Evolutionary conservation across 176 grass and related monocot species (phyloP).

Genomic region (Ampelocalamus luodianensis): DNA sequence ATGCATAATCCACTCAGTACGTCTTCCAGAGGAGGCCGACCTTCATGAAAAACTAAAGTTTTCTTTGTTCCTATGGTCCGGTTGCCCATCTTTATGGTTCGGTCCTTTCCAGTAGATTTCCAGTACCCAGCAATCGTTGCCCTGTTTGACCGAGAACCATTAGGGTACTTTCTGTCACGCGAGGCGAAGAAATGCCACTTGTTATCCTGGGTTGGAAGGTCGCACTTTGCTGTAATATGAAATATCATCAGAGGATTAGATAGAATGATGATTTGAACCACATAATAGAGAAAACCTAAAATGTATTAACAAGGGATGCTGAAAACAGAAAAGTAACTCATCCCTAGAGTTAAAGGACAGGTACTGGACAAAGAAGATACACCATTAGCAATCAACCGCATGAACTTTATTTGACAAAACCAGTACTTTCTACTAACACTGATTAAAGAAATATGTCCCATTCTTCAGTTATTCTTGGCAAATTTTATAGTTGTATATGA

Average conservation of each 20-base stretch:
- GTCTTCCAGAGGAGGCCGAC: slow-evolving; percentile 72
- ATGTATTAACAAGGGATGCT: not conserved
- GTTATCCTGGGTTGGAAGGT: slow-evolving; percentile 62
- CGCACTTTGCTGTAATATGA: slow-evolving; percentile 64
- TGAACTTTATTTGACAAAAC: slow-evolving; percentile 21
- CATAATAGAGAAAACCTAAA: not conserved
- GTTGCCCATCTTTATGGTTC: slow-evolving; percentile 60
- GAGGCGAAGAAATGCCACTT: slow-evolving; percentile 94
- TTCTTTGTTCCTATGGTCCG: slow-evolving; percentile 83
- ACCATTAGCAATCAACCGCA: slow-evolving; percentile 12
- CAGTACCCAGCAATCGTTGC: slow-evolving; percentile 82
- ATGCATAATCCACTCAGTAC: slow-evolving; percentile 98
- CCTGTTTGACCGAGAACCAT: slow-evolving; percentile 72
- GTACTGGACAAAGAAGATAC: slow-evolving; percentile 26
- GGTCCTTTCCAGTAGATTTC: slow-evolving; percentile 97
- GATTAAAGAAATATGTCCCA: not conserved
- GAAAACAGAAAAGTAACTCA: slow-evolving; percentile 1
- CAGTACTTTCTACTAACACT: slow-evolving; percentile 5
- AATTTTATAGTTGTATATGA: slow-evolving; percentile 21
- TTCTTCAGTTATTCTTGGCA: not conserved
- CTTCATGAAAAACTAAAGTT: slow-evolving; percentile 95
- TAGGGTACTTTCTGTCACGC: slow-evolving; percentile 88
- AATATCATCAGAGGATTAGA: slow-evolving; percentile 37
- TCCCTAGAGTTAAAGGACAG: not conserved
- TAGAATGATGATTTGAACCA: slow-evolving; percentile 17